Evolutionary conservation across 495 filamentous ascomycete species (phyloP).

Genomic region (Trichoderma erinaceum): DNA sequence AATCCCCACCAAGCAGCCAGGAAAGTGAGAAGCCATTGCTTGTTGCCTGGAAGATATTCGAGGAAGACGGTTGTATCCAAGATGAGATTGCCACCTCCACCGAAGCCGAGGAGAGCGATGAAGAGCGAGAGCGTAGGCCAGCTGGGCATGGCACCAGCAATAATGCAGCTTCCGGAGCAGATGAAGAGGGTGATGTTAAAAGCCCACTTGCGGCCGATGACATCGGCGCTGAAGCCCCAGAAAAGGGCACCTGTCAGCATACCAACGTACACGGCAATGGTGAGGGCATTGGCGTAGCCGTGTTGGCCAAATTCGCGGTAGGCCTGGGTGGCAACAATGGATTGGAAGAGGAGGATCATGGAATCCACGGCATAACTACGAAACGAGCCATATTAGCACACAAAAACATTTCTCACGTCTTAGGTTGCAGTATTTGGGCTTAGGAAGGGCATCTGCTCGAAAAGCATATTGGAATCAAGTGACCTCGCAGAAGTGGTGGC

Average conservation of each 20-base stretch:
- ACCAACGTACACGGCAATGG: conserved; percentile 61
- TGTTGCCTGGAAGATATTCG: conserved; percentile 68
- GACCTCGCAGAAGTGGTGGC: not conserved
- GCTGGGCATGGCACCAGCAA: conserved; percentile 64
- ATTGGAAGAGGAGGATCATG: conserved; percentile 59
- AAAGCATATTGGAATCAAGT: no score
- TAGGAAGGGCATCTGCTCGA: not conserved
- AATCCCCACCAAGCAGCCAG: conserved; percentile 76
- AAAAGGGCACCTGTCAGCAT: conserved; percentile 68
- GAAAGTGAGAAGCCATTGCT: conserved; percentile 71
- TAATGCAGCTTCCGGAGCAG: conserved; percentile 57
- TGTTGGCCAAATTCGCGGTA: conserved; percentile 51
- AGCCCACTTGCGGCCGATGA: conserved; percentile 64
- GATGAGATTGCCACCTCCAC: conserved; percentile 67
- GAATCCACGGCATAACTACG: conserved; percentile 63
- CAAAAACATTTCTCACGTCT: not conserved
- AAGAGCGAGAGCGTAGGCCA: conserved; percentile 61
- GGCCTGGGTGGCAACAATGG: conserved; percentile 54
- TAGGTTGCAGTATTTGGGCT: conserved; percentile 10
- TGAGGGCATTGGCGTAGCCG: conserved; percentile 49
- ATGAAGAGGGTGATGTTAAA: conserved; percentile 69
- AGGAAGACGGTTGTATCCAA: conserved; percentile 71
- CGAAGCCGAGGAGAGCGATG: conserved; percentile 62
- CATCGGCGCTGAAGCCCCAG: conserved; percentile 72
- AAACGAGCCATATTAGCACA: conserved; percentile 4